Conservation (phyloP, 1,284 basidiomycete species). For the Pseudozyma pruni region DNA sequence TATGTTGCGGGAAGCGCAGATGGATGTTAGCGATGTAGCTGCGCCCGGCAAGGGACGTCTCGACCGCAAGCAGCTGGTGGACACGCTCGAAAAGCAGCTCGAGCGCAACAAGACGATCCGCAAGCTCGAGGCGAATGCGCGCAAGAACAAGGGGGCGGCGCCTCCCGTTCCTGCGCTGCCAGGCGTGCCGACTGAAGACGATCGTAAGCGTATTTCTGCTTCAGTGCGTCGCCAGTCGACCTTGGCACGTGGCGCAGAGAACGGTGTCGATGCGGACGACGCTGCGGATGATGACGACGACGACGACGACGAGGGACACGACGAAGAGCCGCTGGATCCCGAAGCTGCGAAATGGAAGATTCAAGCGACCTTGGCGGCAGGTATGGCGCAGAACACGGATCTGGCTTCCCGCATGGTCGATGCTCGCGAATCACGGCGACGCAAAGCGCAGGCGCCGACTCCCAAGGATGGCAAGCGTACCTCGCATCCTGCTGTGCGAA, state of each 20-base stretch:
- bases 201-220: slow-evolving; percentile 49
- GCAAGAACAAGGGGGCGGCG: slow-evolving; percentile 40
- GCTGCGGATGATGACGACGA: slow-evolving; percentile 16
- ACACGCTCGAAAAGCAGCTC: slow-evolving; percentile 67
- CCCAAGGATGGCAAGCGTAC: slow-evolving; percentile 30
- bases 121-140: slow-evolving; percentile 67
- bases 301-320: slow-evolving; percentile 22
- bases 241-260: slow-evolving; percentile 15
- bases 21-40: slow-evolving; percentile 71
- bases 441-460: slow-evolving; percentile 24
- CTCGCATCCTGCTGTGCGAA: slow-evolving; percentile 41
- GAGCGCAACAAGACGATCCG: slow-evolving; percentile 67
- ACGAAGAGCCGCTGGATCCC: slow-evolving; percentile 40
- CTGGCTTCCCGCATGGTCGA: slow-evolving; percentile 63
- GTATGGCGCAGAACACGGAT: slow-evolving; percentile 64
- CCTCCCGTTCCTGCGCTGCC: slow-evolving; percentile 20
- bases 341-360: slow-evolving; percentile 65
- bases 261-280: slow-evolving; percentile 7
- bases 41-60: slow-evolving; percentile 55
- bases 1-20: slow-evolving; percentile 81
- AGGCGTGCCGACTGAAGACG: slow-evolving; percentile 32
- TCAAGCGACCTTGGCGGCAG: slow-evolving; percentile 62
- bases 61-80: slow-evolving; percentile 72
- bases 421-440: slow-evolving; percentile 54
- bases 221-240: slow-evolving; percentile 49